These are phyloP conservation scores for Didymella glomerata DNA, from an alignment of 2,329 filamentous ascomycete genomes.

Conservation along the genomic window DNA sequence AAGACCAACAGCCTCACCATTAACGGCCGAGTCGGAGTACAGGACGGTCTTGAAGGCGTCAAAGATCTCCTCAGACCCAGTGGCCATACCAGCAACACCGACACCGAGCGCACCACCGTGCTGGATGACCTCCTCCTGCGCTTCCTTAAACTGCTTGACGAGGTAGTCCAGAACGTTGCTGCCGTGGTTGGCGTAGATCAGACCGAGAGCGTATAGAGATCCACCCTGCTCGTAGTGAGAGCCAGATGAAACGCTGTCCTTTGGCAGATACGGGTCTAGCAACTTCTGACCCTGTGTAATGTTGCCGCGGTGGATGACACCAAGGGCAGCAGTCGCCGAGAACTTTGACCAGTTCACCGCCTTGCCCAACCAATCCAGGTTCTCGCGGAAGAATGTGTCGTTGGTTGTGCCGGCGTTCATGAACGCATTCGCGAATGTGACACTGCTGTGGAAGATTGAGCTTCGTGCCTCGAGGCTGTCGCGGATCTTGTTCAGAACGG, in stretches of 20 bases:
- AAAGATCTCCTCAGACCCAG: conserved; percentile 87
- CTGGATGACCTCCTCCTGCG: conserved; percentile 91
- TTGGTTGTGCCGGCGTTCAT: conserved; percentile 99
- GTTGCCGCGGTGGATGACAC: conserved; percentile 96
- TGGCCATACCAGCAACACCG: conserved; percentile 97
- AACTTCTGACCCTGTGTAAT: conserved; percentile 92
- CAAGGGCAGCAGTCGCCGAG: conserved; percentile 92
- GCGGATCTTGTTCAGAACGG: conserved; percentile 93
- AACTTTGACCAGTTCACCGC: conserved; percentile 99
- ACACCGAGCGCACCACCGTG: conserved; percentile 95
- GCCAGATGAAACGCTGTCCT: conserved; percentile 74
- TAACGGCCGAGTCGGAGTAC: conserved; percentile 93
- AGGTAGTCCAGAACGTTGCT: conserved; percentile 86
- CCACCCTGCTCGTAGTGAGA: conserved; percentile 97
- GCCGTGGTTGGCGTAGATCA: conserved; percentile 98
- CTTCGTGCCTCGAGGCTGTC: conserved; percentile 95
- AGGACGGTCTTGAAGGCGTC: conserved; percentile 89
- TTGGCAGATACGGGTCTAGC: conserved; percentile 91
- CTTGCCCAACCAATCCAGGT: conserved; percentile 97
- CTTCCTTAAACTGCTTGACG: conserved; percentile 75
- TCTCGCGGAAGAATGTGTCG: conserved; percentile 98
- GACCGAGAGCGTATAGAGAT: conserved; percentile 90
- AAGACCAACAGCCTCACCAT: conserved; percentile 94
- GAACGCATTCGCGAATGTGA: conserved; percentile 97
- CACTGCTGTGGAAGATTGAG: conserved; percentile 97